Conservation (phyloP, 179 eudicot genomes). For the Drosera spatulata region DNA sequence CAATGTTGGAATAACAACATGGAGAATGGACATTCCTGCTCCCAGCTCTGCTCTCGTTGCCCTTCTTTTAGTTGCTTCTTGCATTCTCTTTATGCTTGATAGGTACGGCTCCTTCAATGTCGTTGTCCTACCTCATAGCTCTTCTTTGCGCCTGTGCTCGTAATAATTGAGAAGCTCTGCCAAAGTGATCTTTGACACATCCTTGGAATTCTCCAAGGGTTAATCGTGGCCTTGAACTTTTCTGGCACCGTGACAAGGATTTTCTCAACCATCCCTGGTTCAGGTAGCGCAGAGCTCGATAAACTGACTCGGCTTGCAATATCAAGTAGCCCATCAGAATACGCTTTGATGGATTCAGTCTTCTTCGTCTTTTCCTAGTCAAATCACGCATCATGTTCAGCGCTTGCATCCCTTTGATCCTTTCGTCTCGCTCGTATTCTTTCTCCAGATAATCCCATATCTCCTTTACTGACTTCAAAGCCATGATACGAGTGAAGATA, state of each 20-base stretch:
- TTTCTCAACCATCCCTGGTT: constrained; percentile 9
- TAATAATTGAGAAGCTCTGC: neutral
- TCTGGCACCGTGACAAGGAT: neutral
- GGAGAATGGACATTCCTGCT: neutral
- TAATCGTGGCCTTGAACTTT: constrained; percentile 8
- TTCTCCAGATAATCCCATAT: constrained; percentile 13
- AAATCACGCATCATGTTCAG: constrained; percentile 9
- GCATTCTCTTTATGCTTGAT: constrained; percentile 1
- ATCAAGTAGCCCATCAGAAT: constrained; percentile 5
- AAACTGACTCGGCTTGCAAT: constrained; percentile 9
- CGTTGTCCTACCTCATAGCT: neutral
- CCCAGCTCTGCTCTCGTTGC: neutral
- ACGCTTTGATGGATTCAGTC: constrained; percentile 6
- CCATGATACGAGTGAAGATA: constrained; percentile 14
- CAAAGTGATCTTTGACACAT: constrained; percentile 7
- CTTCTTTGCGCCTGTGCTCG: constrained; percentile 5
- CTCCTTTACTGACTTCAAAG: constrained; percentile 3
- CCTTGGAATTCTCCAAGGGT: constrained; percentile 12
- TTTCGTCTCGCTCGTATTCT: constrained; percentile 10
- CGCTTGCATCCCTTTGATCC: constrained; percentile 6
- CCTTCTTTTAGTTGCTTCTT: neutral
- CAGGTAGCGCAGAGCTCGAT: neutral
- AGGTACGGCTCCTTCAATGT: constrained; percentile 3
- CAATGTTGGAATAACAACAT: neutral
- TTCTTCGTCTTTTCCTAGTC: constrained; percentile 8